Base-by-base conservation (phyloP, 2,329 filamentous ascomycete species). In the Colletotrichum scovillei region DNA sequence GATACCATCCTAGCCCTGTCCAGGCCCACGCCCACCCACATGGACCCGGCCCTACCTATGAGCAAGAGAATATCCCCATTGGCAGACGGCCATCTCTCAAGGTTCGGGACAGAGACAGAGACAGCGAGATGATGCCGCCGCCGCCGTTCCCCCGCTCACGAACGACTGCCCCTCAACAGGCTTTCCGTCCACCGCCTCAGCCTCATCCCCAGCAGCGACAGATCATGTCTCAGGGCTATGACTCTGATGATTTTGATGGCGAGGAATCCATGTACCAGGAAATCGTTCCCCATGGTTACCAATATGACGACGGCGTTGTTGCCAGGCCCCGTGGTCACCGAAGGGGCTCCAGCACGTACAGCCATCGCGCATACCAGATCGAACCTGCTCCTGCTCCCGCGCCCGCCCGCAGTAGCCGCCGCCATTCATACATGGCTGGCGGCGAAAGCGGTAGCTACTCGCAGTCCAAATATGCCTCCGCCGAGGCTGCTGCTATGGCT, bases 41-140 rank as follows among this genome's bases (percentile, higher is more conserved):
- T 19, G 42, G 42, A 19, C 42, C 42, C 42, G 42, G 42, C 11
- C 52, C 52, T 14, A 57, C 55, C 16, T 86, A 84, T 60, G 84
- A 86, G 2, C 82, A 84, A 12, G 81, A 85, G 5, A 79, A 82
- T 32, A 72, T 86, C 1, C 58, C 80, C 5, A 72, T 86, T 1
- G 60, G 80, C 5, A 83, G 87, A 30, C 85, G 86, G 26, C 75
- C 83, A n/a, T 88, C 88, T 1, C 78, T 82, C 42, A 80, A 80
- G 14, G 84, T 80, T 77, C 86, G 83, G 67, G 78, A 81, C 8
- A 83, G 86, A 0, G 85, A 88, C 64, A 82, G 86, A 0, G 85
- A 88, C 64, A 82, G 85, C 38, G 80, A 77, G 63, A 81, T 82
- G 35, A 88, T 89, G 87, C 88, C 88, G 26, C 87, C 88, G 12